phyloP scores from a whole-genome alignment of 169 alveolate genomes.

The Plasmodium sp. region DNA sequence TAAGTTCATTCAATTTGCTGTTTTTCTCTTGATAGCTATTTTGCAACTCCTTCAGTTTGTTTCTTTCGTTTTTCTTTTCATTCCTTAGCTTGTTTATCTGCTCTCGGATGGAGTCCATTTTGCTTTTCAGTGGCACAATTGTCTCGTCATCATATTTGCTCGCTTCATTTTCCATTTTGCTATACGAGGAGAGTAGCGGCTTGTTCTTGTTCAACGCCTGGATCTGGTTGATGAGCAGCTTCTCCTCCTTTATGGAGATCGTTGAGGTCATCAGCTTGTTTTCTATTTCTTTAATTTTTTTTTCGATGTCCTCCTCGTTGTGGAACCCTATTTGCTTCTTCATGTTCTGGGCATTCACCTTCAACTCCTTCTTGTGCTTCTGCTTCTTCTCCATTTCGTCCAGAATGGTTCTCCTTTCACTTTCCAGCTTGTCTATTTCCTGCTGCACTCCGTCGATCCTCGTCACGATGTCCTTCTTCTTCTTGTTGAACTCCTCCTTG shows the following conservation, averaged over 20 bases:
- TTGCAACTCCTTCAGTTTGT: slow-evolving; percentile 62
- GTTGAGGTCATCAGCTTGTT: slow-evolving; percentile 83
- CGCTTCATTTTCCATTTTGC: slow-evolving; percentile 78
- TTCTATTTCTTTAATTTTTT: slow-evolving; percentile 82
- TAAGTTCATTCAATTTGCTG: slow-evolving; percentile 47
- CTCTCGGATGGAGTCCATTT: slow-evolving; percentile 58
- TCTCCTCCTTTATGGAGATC: slow-evolving; percentile 84
- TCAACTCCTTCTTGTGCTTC: slow-evolving; percentile 80
- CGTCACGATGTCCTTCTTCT: slow-evolving; percentile 78
- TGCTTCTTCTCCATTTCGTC: slow-evolving; percentile 80
- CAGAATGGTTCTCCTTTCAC: slow-evolving; percentile 78
- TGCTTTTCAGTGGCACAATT: slow-evolving; percentile 37
- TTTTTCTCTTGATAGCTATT: slow-evolving; percentile 69
- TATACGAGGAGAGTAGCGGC: slow-evolving; percentile 76
- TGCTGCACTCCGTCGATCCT: slow-evolving; percentile 79
- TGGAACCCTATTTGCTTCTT: slow-evolving; percentile 81
- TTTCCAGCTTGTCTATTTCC: slow-evolving; percentile 79
- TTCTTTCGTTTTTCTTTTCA: slow-evolving; percentile 48
- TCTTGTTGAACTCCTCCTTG: slow-evolving; percentile 74
- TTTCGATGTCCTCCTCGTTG: slow-evolving; percentile 82
- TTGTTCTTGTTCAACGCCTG: slow-evolving; percentile 81
- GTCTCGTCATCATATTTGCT: slow-evolving; percentile 73
- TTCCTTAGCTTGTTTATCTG: slow-evolving; percentile 49
- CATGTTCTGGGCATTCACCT: slow-evolving; percentile 77
- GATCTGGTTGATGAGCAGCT: slow-evolving; percentile 80